A percentile compares a stretch with the other conserved stretches of the same genome.
phyloP scores from a whole-genome alignment of 108 stramenopile genomes.

The Ochromonas danica region DNA sequence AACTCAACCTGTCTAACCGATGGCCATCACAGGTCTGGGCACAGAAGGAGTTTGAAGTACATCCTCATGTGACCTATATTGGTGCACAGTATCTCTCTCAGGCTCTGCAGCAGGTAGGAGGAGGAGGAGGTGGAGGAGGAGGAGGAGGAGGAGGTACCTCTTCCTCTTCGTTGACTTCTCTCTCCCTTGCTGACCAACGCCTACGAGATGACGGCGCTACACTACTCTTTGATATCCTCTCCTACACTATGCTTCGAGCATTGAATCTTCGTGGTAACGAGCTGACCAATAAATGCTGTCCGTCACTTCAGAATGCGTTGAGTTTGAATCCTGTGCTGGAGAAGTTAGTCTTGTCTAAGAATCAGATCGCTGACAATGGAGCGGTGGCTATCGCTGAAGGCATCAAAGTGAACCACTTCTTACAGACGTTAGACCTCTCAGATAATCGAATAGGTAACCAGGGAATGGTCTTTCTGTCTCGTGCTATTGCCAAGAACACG shows the following conservation, averaged over 20 bases:
- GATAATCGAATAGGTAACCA: background rate
- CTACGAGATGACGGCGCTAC: background rate
- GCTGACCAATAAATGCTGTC: background rate
- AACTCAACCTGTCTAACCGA: background rate
- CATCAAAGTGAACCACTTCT: background rate
- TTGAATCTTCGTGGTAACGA: background rate
- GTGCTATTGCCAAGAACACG: background rate
- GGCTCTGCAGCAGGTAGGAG: background rate
- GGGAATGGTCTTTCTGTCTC: background rate
- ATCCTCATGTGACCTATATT: conserved; percentile 24
- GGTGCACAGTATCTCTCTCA: background rate
- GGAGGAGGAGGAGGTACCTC: background rate
- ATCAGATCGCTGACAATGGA: background rate
- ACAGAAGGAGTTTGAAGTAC: background rate
- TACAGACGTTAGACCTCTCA: background rate
- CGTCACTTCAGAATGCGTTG: background rate
- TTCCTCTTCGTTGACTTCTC: background rate
- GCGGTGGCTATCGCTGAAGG: background rate
- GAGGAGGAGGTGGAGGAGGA: background rate
- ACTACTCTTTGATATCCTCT: background rate
- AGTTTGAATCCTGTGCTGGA: background rate
- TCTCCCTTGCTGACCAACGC: background rate
- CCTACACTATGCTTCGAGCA: background rate
- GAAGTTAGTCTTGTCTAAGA: background rate
- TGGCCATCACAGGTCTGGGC: background rate